phyloP scores from a whole-genome alignment of 495 filamentous ascomycete genomes.

The Rostrohypoxylon terebratum region DNA sequence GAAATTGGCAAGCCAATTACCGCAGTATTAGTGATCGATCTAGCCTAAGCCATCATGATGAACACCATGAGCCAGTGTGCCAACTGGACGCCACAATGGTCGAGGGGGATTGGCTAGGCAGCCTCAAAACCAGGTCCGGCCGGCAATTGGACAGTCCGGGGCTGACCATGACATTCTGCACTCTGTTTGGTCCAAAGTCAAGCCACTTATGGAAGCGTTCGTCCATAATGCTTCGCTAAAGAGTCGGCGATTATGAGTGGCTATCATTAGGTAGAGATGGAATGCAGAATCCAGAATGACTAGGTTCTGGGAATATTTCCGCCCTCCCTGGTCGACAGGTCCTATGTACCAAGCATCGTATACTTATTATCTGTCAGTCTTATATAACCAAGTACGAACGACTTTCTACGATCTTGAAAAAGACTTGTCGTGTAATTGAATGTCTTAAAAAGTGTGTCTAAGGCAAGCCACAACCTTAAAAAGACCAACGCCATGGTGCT shows the following conservation, averaged over 20 bases:
- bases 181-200: slow-evolving; percentile 14
- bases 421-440: slow-evolving; percentile 15
- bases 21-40: not conserved
- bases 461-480: slow-evolving; percentile 34
- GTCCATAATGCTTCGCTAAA: not conserved
- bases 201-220: slow-evolving; percentile 19
- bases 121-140: slow-evolving; percentile 4
- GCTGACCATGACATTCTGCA: slow-evolving; percentile 1
- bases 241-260: not conserved
- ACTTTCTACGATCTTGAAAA: slow-evolving; percentile 7
- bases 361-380: not conserved
- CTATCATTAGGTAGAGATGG: slow-evolving; percentile 8
- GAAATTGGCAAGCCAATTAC: slow-evolving; percentile 1
- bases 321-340: not conserved
- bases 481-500: slow-evolving; percentile 15
- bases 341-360: not conserved
- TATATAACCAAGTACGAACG: slow-evolving; percentile 6
- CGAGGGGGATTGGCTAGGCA: not conserved
- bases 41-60: slow-evolving; percentile 2
- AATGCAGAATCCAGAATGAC: not conserved
- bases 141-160: slow-evolving; percentile 6
- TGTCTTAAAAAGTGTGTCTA: slow-evolving; percentile 6
- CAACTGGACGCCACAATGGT: not conserved
- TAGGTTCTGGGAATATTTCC: not conserved
- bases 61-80: not conserved